Evolutionary conservation across 1,284 basidiomycete species (phyloP).

Genomic region (Sporisorium exsertum): DNA sequence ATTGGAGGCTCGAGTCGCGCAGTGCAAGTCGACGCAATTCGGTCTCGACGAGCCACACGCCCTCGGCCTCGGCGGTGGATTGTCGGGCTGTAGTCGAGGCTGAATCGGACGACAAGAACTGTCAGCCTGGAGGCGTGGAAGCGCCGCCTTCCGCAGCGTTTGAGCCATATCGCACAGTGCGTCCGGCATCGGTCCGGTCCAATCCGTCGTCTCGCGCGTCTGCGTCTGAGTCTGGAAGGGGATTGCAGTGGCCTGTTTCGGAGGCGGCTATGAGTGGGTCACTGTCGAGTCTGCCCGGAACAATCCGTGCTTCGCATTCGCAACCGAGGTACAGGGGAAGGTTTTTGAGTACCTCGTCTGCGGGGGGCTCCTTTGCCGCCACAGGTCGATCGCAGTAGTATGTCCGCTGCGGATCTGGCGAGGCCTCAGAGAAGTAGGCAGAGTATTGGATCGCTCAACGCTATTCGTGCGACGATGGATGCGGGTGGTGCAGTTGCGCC

Average conservation of each 20-base stretch:
- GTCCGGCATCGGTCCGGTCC: conserved; percentile 9
- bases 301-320: background rate
- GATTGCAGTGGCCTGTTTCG: conserved; percentile 5
- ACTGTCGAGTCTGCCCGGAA: conserved; percentile 1
- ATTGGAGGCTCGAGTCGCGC: conserved; percentile 10
- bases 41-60: background rate
- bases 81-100: background rate
- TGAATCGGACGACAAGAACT: conserved; percentile 19
- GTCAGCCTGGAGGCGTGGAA: conserved; percentile 27
- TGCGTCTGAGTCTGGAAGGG: background rate
- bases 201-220: background rate
- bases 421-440: background rate
- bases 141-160: background rate
- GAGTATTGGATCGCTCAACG: conserved; percentile 19
- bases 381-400: conserved; percentile 16
- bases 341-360: conserved; percentile 18
- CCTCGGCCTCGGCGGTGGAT: background rate
- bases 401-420: conserved; percentile 1
- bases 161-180: background rate
- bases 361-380: conserved; percentile 15
- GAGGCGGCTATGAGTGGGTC: background rate
- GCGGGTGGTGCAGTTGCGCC: background rate
- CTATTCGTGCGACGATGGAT: conserved; percentile 11
- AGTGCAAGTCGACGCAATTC: conserved; percentile 14
- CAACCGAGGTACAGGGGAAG: conserved; percentile 14